Evolutionary conservation across 2,329 filamentous ascomycete genomes (phyloP).

Genomic region (Sphaerulina populicola): DNA sequence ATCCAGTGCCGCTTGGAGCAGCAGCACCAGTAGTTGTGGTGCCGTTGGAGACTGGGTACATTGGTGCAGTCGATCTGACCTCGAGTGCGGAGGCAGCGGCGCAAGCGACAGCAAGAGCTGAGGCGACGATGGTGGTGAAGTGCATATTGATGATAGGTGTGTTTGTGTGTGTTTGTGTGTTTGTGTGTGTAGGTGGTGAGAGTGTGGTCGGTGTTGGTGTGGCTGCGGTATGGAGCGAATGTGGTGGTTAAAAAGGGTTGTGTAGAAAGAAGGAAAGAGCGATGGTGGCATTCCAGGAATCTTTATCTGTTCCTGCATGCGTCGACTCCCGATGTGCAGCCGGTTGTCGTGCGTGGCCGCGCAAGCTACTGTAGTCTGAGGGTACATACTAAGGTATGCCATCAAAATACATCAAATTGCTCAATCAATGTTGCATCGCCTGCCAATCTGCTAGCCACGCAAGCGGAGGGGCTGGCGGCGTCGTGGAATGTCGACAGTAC

Average conservation of each 20-base stretch:
- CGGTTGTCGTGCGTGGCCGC: not conserved
- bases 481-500: not conserved
- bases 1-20: slow-evolving; percentile 10
- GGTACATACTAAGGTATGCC: too few species aligned
- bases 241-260: not conserved
- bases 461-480: slow-evolving; percentile 3
- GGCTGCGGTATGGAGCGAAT: not conserved
- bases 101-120: slow-evolving; percentile 9
- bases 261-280: too few species aligned
- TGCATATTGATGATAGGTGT: slow-evolving; percentile 7
- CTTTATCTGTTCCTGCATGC: slow-evolving; percentile 1
- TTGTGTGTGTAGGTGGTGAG: not conserved
- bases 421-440: slow-evolving; percentile 4
- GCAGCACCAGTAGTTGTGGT: slow-evolving; percentile 4
- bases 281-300: not conserved
- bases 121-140: slow-evolving; percentile 13
- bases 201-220: not conserved
- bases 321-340: not conserved
- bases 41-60: slow-evolving; percentile 11
- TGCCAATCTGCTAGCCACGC: slow-evolving; percentile 2
- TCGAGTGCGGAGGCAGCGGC: slow-evolving; percentile 7
- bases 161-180: not conserved
- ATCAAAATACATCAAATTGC: slow-evolving; percentile 7
- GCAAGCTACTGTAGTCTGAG: too few species aligned
- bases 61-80: slow-evolving; percentile 1